Evolutionary conservation across 192 early-diverging fungal genomes (phyloP), one percentile per base, ranked within the genome.

Genomic region (Coemansia sp.): DNA sequence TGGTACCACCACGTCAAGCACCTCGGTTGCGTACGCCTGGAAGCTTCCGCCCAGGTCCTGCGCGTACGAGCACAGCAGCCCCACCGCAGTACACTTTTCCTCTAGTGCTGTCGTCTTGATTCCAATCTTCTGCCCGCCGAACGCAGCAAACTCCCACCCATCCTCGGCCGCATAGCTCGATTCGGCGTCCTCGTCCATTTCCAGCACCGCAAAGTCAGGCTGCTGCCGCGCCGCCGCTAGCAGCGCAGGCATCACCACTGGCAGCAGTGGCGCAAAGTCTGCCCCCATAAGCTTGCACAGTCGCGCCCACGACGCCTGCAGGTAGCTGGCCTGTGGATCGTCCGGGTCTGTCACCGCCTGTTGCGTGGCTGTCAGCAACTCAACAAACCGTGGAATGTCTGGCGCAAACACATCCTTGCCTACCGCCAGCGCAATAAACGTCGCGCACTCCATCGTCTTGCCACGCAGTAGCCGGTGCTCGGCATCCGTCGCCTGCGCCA

Each of bases 391-490:
- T 35, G 84, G 68, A 1, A 90, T 88, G 65, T 98, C 86, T 12
- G 86, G 85, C 15, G 83, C 82, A 80, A 97, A 95, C 24, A 86
- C 84, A 32, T 97, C 91, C 65, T 90, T 91, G 43, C 93, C 95
- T 43, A 99, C 94, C 7, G 93, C 94, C 60, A 97, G 76, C 55
- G 91, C 94, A 59, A 98, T 92, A 55, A 98, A 84, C 52, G 90
- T 93, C 22, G 95, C 92, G 71, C 98, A 99, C 81, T 99, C 98
- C 74, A 99, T 90, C 3, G 96, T 87, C 82, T 98, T 98, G 58
- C 96, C 94, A 27, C 95, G 90, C 78, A 99, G 83, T 54, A 93
- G 72, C 22, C 94, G 87, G 83, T 91, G 90, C 78, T 98, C 91
- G 72, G 89, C 90, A 56, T 85, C 85, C 19, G 85, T 87, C 4